phyloP scores from a whole-genome alignment of 2,329 filamentous ascomycete genomes.

The Aspergillus sergii region DNA sequence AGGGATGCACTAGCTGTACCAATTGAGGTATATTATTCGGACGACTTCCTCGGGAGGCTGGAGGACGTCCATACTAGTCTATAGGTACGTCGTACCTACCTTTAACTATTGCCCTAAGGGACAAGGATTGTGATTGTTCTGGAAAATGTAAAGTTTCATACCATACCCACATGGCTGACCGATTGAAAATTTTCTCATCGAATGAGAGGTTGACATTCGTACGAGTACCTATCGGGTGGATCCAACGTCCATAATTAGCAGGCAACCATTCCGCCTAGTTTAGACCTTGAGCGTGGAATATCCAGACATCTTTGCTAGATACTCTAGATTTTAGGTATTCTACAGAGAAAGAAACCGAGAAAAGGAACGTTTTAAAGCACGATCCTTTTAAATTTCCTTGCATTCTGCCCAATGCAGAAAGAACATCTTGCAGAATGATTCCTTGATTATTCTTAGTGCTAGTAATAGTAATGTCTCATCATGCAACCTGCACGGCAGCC shows the following conservation, averaged over 20 bases:
- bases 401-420: neutral
- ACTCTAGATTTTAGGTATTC: neutral
- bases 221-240: neutral
- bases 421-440: neutral
- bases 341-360: neutral
- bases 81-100: neutral
- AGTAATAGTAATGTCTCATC: neutral
- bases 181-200: conserved; percentile 3
- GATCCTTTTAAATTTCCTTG: neutral
- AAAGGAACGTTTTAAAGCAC: neutral
- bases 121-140: conserved; percentile 6
- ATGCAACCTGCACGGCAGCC: conserved; percentile 2
- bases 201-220: neutral
- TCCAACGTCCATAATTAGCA: conserved; percentile 1
- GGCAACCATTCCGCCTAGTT: neutral
- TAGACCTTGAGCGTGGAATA: neutral
- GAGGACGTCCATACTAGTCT: neutral
- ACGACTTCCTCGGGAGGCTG: neutral
- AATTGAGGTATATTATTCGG: neutral
- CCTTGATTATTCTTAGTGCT: neutral
- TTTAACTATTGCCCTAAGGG: neutral
- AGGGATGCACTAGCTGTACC: neutral
- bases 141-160: conserved; percentile 5
- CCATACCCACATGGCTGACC: conserved; percentile 6
- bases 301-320: neutral